Percentiles rank a stretch among this genome's conserved stretches.
phyloP scores from a whole-genome alignment of 2,329 filamentous ascomycete species.

The Aureobasidium lini region DNA sequence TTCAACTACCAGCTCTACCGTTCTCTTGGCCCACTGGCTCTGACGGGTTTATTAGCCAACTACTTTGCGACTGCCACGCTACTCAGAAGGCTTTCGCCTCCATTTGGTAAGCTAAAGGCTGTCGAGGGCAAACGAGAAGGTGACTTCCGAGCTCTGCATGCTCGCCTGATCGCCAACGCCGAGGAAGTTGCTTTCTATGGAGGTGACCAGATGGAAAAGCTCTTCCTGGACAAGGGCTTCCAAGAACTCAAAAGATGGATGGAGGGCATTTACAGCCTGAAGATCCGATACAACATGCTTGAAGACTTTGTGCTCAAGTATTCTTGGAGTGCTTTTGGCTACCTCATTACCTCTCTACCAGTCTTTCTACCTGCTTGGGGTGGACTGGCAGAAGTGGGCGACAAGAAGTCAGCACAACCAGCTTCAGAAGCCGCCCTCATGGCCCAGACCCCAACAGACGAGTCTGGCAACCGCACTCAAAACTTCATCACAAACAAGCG shows the following conservation, averaged over 20 bases:
- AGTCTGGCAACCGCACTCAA: slow-evolving; percentile 71
- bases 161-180: slow-evolving; percentile 88
- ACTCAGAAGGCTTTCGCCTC: slow-evolving; percentile 78
- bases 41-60: slow-evolving; percentile 80
- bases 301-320: slow-evolving; percentile 98
- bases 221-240: slow-evolving; percentile 86
- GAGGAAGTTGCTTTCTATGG: slow-evolving; percentile 98
- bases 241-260: slow-evolving; percentile 91
- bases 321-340: slow-evolving; percentile 96
- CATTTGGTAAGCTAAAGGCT: slow-evolving; percentile 93
- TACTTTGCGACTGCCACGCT: slow-evolving; percentile 93
- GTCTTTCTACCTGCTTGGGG: slow-evolving; percentile 94
- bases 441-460: slow-evolving; percentile 11
- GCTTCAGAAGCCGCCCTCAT: slow-evolving; percentile 13
- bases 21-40: slow-evolving; percentile 78
- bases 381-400: slow-evolving; percentile 54
- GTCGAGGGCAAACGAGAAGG: slow-evolving; percentile 93
- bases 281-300: slow-evolving; percentile 96
- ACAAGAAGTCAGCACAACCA: not conserved
- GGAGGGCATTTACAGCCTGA: slow-evolving; percentile 96
- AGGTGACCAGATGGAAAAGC: slow-evolving; percentile 88
- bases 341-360: slow-evolving; percentile 83
- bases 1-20: slow-evolving; percentile 97
- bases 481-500: slow-evolving; percentile 99
- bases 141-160: slow-evolving; percentile 86